phyloP scores from a whole-genome alignment of 495 filamentous ascomycete species.

The Hypoxylon cercidicola region DNA sequence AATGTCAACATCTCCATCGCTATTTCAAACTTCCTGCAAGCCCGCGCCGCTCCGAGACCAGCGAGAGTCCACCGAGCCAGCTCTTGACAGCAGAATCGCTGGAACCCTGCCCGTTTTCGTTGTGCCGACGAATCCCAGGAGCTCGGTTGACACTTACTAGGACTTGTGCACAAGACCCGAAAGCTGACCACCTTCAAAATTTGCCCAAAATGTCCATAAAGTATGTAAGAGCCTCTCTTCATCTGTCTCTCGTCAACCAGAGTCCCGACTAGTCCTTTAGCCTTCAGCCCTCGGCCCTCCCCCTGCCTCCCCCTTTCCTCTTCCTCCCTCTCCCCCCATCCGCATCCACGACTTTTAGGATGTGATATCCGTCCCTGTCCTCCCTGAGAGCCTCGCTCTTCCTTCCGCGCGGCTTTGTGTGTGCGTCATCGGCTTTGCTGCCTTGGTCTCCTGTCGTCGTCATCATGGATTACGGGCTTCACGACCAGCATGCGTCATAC shows the following conservation, averaged over 20 bases:
- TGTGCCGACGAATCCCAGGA: constrained; percentile 51
- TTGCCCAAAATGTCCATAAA: constrained; percentile 72
- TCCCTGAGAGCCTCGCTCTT: constrained; percentile 43
- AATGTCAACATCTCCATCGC: constrained; percentile 44
- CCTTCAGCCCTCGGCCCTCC: constrained; percentile 20
- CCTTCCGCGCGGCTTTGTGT: constrained; percentile 27
- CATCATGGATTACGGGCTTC: constrained; percentile 58
- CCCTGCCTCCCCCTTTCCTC: constrained; percentile 36
- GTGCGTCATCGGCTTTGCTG: constrained; percentile 17
- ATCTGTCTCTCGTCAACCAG: constrained; percentile 30
- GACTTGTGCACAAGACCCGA: constrained; percentile 47
- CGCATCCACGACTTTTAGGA: constrained; percentile 41
- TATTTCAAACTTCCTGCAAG: constrained; percentile 43
- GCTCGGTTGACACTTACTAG: constrained; percentile 43
- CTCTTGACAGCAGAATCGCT: constrained; percentile 36
- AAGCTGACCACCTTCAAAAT: constrained; percentile 56
- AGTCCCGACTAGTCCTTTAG: constrained; percentile 17
- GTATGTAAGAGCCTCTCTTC: constrained; percentile 59
- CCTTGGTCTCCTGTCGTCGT: constrained; percentile 14
- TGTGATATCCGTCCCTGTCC: constrained; percentile 39
- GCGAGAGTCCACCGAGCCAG: constrained; percentile 40
- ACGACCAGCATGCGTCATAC: constrained; percentile 56
- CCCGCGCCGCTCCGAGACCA: constrained; percentile 47
- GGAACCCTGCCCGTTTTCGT: constrained; percentile 44
- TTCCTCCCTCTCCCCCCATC: constrained; percentile 24